phyloP scores from a whole-genome alignment of 2,329 filamentous ascomycete genomes.

The Cryphonectria nitschkei region DNA sequence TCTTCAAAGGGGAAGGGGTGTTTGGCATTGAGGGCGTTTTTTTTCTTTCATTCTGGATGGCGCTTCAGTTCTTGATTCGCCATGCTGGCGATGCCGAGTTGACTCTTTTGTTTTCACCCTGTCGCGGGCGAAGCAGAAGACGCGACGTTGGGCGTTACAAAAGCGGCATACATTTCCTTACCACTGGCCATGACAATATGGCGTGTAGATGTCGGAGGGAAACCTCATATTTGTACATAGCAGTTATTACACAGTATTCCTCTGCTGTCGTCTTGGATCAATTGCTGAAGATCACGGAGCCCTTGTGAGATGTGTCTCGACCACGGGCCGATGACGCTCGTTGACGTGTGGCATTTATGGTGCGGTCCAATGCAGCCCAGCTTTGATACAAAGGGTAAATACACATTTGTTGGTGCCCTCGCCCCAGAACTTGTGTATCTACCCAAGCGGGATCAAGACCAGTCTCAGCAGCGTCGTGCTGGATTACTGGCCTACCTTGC shows the following conservation, averaged over 20 bases:
- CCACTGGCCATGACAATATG: slow-evolving; percentile 17
- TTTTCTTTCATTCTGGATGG: slow-evolving; percentile 10
- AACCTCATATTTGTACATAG: slow-evolving; percentile 23
- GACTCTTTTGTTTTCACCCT: slow-evolving; percentile 12
- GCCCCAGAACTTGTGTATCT: neutral
- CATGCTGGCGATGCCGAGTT: slow-evolving; percentile 15
- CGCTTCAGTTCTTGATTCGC: slow-evolving; percentile 14
- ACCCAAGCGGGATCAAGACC: too few relatives aligned
- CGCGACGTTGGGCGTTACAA: slow-evolving; percentile 17
- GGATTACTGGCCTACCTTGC: neutral
- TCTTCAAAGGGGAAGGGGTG: slow-evolving; percentile 11
- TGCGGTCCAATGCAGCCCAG: neutral
- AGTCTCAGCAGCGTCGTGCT: neutral
- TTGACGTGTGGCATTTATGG: neutral
- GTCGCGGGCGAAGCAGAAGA: slow-evolving; percentile 12
- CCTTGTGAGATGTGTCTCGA: neutral
- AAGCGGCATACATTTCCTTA: slow-evolving; percentile 8
- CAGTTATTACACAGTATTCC: neutral
- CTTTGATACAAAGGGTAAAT: neutral
- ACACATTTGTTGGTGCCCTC: neutral
- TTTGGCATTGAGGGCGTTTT: slow-evolving; percentile 24
- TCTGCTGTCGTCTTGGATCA: neutral
- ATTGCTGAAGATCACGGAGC: neutral
- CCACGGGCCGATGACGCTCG: neutral
- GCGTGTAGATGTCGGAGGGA: slow-evolving; percentile 27